Conservation (phyloP, 169 alveolate species). For the Fabrea salina region DNA sequence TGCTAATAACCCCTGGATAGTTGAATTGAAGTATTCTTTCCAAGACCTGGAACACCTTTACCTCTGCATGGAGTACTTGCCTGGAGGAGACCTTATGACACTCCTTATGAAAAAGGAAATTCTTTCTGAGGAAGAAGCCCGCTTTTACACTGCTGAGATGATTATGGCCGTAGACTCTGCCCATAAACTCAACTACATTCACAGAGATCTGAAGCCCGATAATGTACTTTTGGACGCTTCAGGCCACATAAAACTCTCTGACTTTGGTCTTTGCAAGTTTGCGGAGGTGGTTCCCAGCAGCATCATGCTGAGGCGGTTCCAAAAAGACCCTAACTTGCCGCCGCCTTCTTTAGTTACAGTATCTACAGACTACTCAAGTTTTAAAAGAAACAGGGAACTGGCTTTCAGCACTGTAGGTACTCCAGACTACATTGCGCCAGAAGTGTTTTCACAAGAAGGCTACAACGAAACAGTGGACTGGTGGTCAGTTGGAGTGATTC, state of each 20-base stretch:
- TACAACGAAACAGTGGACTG: constrained; percentile 84
- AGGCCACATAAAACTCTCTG: constrained; percentile 85
- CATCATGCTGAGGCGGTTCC: not conserved
- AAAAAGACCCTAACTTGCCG: not conserved
- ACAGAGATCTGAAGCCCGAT: constrained; percentile 90
- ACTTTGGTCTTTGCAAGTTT: constrained; percentile 74
- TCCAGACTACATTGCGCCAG: constrained; percentile 83
- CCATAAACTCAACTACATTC: constrained; percentile 77
- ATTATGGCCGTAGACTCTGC: constrained; percentile 82
- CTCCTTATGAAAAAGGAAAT: constrained; percentile 75
- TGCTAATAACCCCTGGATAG: constrained; percentile 66
- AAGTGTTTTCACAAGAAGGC: constrained; percentile 76
- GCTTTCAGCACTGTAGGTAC: constrained; percentile 87
- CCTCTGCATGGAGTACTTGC: constrained; percentile 89
- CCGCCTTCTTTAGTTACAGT: constrained; percentile 10
- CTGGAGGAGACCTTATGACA: constrained; percentile 87
- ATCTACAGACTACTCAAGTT: not conserved
- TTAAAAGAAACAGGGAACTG: constrained; percentile 48
- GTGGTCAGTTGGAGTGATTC: constrained; percentile 86
- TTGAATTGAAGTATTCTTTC: constrained; percentile 79
- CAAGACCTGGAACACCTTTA: constrained; percentile 81
- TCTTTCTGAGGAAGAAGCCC: constrained; percentile 80
- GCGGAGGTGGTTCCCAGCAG: not conserved
- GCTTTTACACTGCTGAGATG: constrained; percentile 82
- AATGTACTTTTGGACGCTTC: constrained; percentile 80